Conservation (phyloP, 768 basidiomycete genomes). For the Agrocybe pediades region DNA sequence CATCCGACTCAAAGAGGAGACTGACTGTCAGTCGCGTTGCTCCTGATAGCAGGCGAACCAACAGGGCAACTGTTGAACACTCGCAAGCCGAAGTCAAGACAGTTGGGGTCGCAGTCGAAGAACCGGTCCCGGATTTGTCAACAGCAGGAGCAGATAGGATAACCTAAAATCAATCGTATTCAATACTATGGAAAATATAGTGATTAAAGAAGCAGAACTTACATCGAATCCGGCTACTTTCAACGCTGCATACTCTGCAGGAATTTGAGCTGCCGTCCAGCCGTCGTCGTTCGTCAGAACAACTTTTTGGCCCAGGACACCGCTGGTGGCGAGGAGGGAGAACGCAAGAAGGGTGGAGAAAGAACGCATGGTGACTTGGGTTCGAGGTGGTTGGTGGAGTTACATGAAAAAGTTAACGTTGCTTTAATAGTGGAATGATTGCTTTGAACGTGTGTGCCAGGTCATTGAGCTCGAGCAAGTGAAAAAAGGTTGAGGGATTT, state of each 20-base stretch:
- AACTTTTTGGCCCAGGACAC: constrained; percentile 19
- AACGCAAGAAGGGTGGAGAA: constrained; percentile 6
- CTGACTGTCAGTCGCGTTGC: constrained; percentile 40
- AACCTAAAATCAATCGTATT: too few species aligned
- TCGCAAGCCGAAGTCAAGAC: constrained; percentile 39
- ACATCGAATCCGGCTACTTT: constrained; percentile 39
- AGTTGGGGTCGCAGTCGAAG: constrained; percentile 34
- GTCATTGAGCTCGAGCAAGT: background rate
- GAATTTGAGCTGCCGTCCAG: constrained; percentile 49
- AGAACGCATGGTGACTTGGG: constrained; percentile 1
- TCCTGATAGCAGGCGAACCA: constrained; percentile 44
- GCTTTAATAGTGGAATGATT: background rate
- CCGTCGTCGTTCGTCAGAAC: constrained; percentile 37
- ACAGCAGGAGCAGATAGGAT: constrained; percentile 47
- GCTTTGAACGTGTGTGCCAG: background rate
- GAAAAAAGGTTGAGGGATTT: background rate
- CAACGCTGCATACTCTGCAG: constrained; percentile 41
- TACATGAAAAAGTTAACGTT: background rate
- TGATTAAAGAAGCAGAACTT: constrained; percentile 8
- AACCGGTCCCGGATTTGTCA: constrained; percentile 49
- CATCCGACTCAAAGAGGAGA: too few species aligned
- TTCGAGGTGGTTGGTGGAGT: background rate
- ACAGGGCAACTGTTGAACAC: constrained; percentile 46
- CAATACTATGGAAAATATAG: background rate
- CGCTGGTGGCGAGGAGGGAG: constrained; percentile 2